Conservation (phyloP, 2,329 filamentous ascomycete species). For the Alternaria alternata region DNA sequence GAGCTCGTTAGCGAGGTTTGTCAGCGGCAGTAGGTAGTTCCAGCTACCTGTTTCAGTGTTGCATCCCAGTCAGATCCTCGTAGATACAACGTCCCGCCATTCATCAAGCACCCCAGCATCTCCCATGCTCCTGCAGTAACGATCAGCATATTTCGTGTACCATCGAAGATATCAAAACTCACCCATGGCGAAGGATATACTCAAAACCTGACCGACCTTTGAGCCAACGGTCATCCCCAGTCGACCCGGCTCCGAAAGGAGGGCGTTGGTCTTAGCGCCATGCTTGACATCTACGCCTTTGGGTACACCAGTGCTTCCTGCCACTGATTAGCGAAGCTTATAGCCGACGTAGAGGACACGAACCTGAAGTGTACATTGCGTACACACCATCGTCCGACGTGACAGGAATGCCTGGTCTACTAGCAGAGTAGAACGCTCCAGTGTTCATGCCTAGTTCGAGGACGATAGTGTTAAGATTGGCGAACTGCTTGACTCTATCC, state of each 20-base stretch:
- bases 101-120: conserved; percentile 65
- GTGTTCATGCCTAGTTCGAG: conserved; percentile 25
- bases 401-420: conserved; percentile 27
- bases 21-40: not conserved
- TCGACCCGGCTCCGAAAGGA: conserved; percentile 61
- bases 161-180: conserved; percentile 34
- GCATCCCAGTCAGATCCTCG: conserved; percentile 61
- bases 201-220: conserved; percentile 64
- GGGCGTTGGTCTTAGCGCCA: conserved; percentile 62
- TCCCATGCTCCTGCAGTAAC: conserved; percentile 64
- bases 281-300: conserved; percentile 69
- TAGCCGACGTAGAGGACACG: not conserved
- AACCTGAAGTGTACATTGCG: conserved; percentile 62
- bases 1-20: conserved; percentile 10
- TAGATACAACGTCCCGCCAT: conserved; percentile 65
- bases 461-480: conserved; percentile 20
- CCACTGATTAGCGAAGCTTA: conserved; percentile 7
- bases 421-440: conserved; percentile 23
- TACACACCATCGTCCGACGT: conserved; percentile 41
- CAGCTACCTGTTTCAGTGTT: conserved; percentile 56
- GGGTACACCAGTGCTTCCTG: conserved; percentile 63
- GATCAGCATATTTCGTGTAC: conserved; percentile 6
- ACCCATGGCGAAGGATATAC: conserved; percentile 70
- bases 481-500: conserved; percentile 33
- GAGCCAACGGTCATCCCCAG: conserved; percentile 61